These are phyloP conservation scores for Entomophthora muscae DNA, from an alignment of 371 early-diverging fungal species.

Conservation along the genomic window DNA sequence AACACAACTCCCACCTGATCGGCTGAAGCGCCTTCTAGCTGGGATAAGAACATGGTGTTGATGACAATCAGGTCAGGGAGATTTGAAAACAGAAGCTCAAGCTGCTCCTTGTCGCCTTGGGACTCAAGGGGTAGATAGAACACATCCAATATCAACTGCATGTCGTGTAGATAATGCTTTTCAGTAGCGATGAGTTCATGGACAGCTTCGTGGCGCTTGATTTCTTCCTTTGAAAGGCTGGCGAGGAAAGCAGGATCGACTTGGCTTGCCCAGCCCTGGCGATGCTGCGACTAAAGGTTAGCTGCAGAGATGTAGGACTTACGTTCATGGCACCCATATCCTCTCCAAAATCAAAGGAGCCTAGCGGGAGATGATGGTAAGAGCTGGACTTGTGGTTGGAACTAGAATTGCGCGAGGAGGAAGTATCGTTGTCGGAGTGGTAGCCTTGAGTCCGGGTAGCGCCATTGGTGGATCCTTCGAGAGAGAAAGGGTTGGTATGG, in stretches of 20 bases:
- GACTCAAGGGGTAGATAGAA: slow-evolving; percentile 25
- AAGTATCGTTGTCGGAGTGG: neutral
- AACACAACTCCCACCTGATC: slow-evolving; percentile 45
- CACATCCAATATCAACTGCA: slow-evolving; percentile 64
- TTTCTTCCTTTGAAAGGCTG: slow-evolving; percentile 22
- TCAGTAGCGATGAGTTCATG: slow-evolving; percentile 77
- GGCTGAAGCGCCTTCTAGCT: slow-evolving; percentile 36
- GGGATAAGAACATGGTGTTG: slow-evolving; percentile 50
- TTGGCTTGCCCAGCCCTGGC: neutral
- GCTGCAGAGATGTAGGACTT: neutral
- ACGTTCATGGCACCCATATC: slow-evolving; percentile 1
- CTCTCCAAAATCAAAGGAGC: neutral
- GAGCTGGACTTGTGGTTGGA: neutral
- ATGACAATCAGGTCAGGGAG: slow-evolving; percentile 46
- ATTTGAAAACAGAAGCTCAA: slow-evolving; percentile 29
- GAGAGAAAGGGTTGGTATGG: neutral
- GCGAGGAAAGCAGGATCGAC: neutral
- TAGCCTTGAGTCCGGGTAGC: neutral
- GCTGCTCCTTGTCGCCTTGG: slow-evolving; percentile 11
- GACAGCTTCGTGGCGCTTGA: slow-evolving; percentile 73
- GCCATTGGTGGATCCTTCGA: neutral
- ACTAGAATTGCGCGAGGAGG: neutral
- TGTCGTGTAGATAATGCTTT: slow-evolving; percentile 55
- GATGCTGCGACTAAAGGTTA: neutral
- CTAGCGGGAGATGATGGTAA: neutral